Base-by-base conservation (phyloP, 805 yeast genomes). In the Pichia occidentalis region DNA sequence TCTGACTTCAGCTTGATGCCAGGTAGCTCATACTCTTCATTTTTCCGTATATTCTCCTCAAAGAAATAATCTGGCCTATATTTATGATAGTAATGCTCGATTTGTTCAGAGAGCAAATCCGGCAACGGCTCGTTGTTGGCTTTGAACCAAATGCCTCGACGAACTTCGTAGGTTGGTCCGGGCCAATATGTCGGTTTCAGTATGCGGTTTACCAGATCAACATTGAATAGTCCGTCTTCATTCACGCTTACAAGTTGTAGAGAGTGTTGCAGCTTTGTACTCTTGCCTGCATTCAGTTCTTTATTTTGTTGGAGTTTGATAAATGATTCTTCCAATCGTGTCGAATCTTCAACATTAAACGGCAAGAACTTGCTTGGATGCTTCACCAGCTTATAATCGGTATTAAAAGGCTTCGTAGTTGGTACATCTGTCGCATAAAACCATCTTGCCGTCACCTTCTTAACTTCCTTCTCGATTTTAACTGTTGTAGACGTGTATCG, bases 131-230 rank as follows among this genome's bases (percentile, higher is more conserved):
- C 94, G 5, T 52, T 51, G 1, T 75, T 75, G 35, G 73, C 73
- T 8, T 70, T 54, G 54, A 85, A 86, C 97, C 97, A 90, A 1
- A 77, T 56, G 1, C 95, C 95, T 38, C 97, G 63, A 32, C 95
- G 66, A 1, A 90, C 81, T 43, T 84, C 87, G 53, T 78, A 90
- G 0, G 65, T 61, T 0, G 96, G 92, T 1, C 97, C 97, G 7
- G 75, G 77, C 97, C 97, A 90, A 55, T 78, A 90, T 0, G 79
- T 71, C 0, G 97, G 94, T 3, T 60, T 47, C 50, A 88, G 56
- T 34, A 67, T 68, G 58, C 77, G 68, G 6, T 61, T 57, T 1
- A 53, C 45, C 16, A 90, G 43, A 50, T 85, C 76, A 5, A 86
- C 95, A 50, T 77, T 75, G 50, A 83, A 84, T 19, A 90, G 63